These are phyloP conservation scores for Pythium pyrilobum DNA, from an alignment of 352 stramenopile species.

Conservation along the genomic window DNA sequence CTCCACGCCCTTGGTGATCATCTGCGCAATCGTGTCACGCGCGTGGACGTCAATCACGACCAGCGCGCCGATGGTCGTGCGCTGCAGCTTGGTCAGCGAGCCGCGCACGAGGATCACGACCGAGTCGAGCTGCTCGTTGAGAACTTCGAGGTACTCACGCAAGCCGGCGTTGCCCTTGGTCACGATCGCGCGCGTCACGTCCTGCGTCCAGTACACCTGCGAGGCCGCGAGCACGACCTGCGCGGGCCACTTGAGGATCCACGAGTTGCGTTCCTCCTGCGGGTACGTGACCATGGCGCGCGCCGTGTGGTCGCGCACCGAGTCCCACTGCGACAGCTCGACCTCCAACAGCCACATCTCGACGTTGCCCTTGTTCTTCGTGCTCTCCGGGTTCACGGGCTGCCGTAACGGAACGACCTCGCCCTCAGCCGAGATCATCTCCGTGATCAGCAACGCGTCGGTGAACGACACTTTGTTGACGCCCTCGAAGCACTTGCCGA, in stretches of 20 bases:
- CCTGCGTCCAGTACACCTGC: slow-evolving; percentile 93
- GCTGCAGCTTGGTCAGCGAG: slow-evolving; percentile 87
- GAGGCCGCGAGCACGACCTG: slow-evolving; percentile 92
- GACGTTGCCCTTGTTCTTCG: slow-evolving; percentile 93
- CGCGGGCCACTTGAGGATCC: slow-evolving; percentile 92
- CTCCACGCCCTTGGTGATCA: slow-evolving; percentile 88
- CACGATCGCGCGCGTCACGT: slow-evolving; percentile 86
- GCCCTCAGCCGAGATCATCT: slow-evolving; percentile 93
- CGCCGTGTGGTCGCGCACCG: slow-evolving; percentile 88
- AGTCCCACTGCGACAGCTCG: slow-evolving; percentile 90
- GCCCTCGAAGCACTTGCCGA: slow-evolving; percentile 90
- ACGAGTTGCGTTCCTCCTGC: slow-evolving; percentile 68
- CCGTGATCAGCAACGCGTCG: slow-evolving; percentile 87
- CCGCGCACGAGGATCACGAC: slow-evolving; percentile 92
- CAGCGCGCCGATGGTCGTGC: slow-evolving; percentile 90
- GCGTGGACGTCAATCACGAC: slow-evolving; percentile 93
- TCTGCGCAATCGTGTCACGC: slow-evolving; percentile 89
- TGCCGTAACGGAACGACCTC: slow-evolving; percentile 84
- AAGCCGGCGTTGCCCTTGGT: slow-evolving; percentile 64
- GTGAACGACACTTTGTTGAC: slow-evolving; percentile 91
- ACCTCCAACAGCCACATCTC: slow-evolving; percentile 94
- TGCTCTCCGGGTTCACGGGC: slow-evolving; percentile 87
- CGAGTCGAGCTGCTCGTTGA: slow-evolving; percentile 86
- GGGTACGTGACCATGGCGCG: slow-evolving; percentile 85
- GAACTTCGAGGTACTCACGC: slow-evolving; percentile 63